These are phyloP conservation scores for Phoma sp. DNA, from an alignment of 2,329 filamentous ascomycete species.

Conservation along the genomic window DNA sequence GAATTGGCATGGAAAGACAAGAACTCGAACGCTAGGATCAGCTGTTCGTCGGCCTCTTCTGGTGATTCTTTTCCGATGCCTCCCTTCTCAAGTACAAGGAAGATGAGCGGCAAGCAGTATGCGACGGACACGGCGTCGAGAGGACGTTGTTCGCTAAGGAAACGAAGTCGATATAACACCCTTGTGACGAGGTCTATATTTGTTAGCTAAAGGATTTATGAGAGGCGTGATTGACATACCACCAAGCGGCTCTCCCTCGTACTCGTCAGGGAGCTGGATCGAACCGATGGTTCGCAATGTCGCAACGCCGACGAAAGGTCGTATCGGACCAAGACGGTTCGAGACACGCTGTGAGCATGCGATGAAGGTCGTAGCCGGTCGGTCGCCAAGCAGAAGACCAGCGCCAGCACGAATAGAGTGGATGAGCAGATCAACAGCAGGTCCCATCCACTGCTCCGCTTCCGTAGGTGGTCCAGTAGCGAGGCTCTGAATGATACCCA, in stretches of 20 bases:
- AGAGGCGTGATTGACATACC: conserved; percentile 35
- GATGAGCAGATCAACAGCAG: conserved; percentile 77
- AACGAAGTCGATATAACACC: conserved; percentile 87
- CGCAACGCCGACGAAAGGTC: conserved; percentile 86
- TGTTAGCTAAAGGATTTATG: conserved; percentile 18
- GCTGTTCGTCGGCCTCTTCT: conserved; percentile 87
- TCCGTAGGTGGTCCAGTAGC: conserved; percentile 89
- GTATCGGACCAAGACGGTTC: conserved; percentile 74
- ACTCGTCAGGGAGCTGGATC: conserved; percentile 72
- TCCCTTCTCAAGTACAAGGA: conserved; percentile 78
- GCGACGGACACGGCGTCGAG: conserved; percentile 88
- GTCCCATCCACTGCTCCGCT: conserved; percentile 84
- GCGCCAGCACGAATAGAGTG: conserved; percentile 80
- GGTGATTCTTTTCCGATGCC: conserved; percentile 71
- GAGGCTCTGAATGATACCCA: conserved; percentile 84
- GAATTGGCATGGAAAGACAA: conserved; percentile 86
- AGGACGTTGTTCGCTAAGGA: conserved; percentile 90
- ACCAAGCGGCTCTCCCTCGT: conserved; percentile 82
- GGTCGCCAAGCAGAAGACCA: conserved; percentile 80
- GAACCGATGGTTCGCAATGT: conserved; percentile 81
- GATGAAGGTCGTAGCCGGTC: conserved; percentile 79
- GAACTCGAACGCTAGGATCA: conserved; percentile 88
- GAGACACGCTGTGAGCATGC: conserved; percentile 79
- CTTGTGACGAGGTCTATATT: conserved; percentile 71
- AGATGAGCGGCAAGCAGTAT: conserved; percentile 83